Evolutionary conservation across 352 stramenopile genomes (phyloP), one percentile per base, ranked within the genome.

Genomic region (Hyaloperonospora arabidopsidis): DNA sequence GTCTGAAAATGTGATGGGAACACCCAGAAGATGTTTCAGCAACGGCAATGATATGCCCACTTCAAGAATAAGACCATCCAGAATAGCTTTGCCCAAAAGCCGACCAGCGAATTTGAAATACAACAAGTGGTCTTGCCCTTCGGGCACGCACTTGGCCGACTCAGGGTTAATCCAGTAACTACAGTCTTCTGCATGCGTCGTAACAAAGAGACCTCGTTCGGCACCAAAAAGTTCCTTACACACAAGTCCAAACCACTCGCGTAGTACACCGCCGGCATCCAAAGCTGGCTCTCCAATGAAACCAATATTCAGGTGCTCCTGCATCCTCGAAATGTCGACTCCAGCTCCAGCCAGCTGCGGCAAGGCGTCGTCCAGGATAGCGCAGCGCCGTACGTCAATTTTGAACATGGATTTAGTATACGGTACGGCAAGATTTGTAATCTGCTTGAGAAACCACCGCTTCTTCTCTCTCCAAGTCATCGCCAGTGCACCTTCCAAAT

Each of bases 71-170:
- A 98, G 93, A 0, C 95, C 95, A 64, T 99, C 97, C 8, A 96
- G 69, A 45, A 99, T 95, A 8, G 96, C 93, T 66, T 99, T 99
- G 29, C 96, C 96, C 29, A 99, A 81, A 44, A 99, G 87, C 11
- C 96, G 70, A 12, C 92, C 92, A 15, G 91, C 87, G 39, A 97
- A 96, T 18, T 90, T 91, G 68, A 98, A 99, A 69, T 98, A 98
- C 54, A 87, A 76, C 43, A 99, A 56, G 45, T 87, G 72, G 12
- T 84, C 63, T 21, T 74, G 59, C n/a, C 29, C 52, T 51, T 67
- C 61, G 0, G 55, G 39, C 14, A 76, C 68, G n/a, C 55, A 60
- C 29, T 86, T 71, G 1, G 56, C 66, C 0, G 76, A 81, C 13
- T 70, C 59, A 0, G 79, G 68, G 41, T 89, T 89, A 56, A 93